Conservation (phyloP, 1,139 yeast genomes). For the Candida glucosophila region DNA sequence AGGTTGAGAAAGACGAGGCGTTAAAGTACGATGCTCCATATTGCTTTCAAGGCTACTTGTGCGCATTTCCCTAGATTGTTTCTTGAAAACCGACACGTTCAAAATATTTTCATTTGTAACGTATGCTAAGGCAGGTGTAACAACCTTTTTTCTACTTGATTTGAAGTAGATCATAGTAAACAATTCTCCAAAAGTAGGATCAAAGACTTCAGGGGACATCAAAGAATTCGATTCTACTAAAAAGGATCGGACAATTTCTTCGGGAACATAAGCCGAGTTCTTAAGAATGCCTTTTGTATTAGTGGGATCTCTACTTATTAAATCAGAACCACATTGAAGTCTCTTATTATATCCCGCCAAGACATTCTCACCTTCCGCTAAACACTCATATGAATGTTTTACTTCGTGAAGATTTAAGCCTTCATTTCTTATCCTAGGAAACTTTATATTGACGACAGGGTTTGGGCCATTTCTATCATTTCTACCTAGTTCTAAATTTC, state of each 20-base stretch:
- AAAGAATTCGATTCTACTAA: constrained; percentile 16
- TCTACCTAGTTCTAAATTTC: constrained; percentile 7
- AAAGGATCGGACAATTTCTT: constrained; percentile 15
- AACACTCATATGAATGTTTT: constrained; percentile 8
- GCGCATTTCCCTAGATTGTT: too few species aligned
- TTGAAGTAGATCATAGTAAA: constrained; percentile 15
- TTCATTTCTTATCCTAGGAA: constrained; percentile 15
- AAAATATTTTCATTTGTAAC: constrained; percentile 21
- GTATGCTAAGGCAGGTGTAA: constrained; percentile 17
- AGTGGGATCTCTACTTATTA: too few species aligned
- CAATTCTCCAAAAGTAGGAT: constrained; percentile 26
- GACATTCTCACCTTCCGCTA: constrained; percentile 1
- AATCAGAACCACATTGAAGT: not conserved
- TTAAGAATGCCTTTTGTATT: too few species aligned
- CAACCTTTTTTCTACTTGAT: constrained; percentile 6
- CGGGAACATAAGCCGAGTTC: constrained; percentile 19
- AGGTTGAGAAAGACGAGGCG: constrained; percentile 12
- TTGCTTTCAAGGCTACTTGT: too few species aligned
- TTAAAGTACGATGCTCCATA: constrained; percentile 1
- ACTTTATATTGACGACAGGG: constrained; percentile 14
- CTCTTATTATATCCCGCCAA: not conserved
- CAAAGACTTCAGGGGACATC: constrained; percentile 23
- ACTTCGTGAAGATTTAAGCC: constrained; percentile 12
- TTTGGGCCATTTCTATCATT: constrained; percentile 1
- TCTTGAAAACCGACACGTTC: constrained; percentile 16